These are phyloP conservation scores for Neltuma alba DNA, from an alignment of 306 rosid genomes.

Conservation along the genomic window DNA sequence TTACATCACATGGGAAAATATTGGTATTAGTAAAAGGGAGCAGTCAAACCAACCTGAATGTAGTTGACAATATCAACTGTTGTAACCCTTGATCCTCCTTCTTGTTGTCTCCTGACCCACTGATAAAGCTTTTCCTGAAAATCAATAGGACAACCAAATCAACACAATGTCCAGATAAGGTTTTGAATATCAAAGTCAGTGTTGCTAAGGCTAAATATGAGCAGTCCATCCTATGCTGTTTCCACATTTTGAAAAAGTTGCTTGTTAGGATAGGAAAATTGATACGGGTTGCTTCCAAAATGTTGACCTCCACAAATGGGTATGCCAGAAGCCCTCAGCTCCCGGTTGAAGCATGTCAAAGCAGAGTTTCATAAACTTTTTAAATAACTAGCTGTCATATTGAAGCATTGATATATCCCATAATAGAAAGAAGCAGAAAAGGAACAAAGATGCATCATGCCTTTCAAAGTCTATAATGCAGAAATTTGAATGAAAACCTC, in stretches of 20 bases:
- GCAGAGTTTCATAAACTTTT: neutral
- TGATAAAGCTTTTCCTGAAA: constrained; percentile 83
- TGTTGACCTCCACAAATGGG: neutral
- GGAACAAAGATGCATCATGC: no score
- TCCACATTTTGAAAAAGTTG: neutral
- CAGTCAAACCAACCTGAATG: constrained; percentile 58
- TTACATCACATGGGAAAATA: neutral
- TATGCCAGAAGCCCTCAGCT: neutral
- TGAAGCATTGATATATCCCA: no score
- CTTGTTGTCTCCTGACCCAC: constrained; percentile 85
- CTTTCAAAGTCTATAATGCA: no score
- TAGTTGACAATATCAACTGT: constrained; percentile 67
- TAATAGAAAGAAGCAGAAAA: no score
- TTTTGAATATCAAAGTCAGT: neutral
- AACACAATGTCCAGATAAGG: constrained; percentile 12
- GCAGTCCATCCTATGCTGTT: neutral
- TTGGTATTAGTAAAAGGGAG: neutral
- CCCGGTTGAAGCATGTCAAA: neutral
- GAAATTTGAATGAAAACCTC: no score
- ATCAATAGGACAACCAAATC: constrained; percentile 18
- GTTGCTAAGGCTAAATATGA: neutral
- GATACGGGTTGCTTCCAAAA: neutral
- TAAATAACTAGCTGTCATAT: no score
- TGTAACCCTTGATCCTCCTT: constrained; percentile 75
- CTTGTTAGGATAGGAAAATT: no score